phyloP scores from a whole-genome alignment of 768 basidiomycete genomes.

The Naganishia randhawae region DNA sequence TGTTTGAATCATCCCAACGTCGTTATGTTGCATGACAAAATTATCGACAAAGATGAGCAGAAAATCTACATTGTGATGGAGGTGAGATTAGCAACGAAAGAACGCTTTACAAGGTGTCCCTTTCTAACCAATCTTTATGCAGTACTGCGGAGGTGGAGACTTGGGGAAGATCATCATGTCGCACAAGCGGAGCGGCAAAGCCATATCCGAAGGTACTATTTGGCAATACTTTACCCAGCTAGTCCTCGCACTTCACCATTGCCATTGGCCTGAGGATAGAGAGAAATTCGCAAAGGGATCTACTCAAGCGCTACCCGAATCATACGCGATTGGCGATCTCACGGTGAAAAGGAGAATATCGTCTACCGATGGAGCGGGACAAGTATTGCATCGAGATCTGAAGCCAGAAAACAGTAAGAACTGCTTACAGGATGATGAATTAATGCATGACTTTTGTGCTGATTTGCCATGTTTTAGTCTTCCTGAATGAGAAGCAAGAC shows the following conservation, averaged over 20 bases:
- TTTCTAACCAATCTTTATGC: neutral
- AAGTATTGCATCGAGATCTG: constrained; percentile 84
- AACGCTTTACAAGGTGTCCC: neutral
- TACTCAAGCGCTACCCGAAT: neutral
- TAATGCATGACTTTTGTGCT: neutral
- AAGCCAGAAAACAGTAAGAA: constrained; percentile 90
- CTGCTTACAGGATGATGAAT: neutral
- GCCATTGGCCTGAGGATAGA: constrained; percentile 73
- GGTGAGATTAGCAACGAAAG: constrained; percentile 37
- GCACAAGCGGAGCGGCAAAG: constrained; percentile 55
- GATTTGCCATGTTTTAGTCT: constrained; percentile 60
- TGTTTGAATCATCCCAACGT: constrained; percentile 93
- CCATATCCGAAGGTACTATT: constrained; percentile 83
- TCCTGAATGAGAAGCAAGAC: constrained; percentile 66
- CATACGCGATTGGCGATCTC: constrained; percentile 1
- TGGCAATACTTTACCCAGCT: constrained; percentile 97
- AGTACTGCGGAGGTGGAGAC: constrained; percentile 94
- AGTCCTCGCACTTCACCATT: constrained; percentile 79
- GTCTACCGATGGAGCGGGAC: constrained; percentile 31
- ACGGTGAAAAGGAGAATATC: constrained; percentile 13
- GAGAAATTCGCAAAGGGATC: constrained; percentile 17
- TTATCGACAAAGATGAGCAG: constrained; percentile 83
- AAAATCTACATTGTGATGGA: constrained; percentile 99
- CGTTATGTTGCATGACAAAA: constrained; percentile 59
- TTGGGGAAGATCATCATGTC: constrained; percentile 77